These are phyloP conservation scores for Isoetes engelmannii DNA, from an alignment of 83 land plant species.

Conservation along the genomic window DNA sequence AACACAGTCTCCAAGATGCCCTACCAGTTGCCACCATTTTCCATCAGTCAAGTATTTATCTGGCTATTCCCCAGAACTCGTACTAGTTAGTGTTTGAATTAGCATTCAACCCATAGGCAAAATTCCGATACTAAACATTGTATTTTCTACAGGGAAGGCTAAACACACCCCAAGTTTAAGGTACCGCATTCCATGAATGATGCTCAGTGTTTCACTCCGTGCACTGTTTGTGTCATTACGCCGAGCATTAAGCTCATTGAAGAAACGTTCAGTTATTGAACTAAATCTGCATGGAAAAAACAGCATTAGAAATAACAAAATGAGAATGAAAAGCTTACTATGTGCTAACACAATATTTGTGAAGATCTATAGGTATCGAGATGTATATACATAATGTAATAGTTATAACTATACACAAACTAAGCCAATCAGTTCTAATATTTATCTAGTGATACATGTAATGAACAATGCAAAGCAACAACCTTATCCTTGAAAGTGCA, in stretches of 20 bases:
- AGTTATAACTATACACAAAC: neutral
- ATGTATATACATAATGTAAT: neutral
- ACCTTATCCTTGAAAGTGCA: constrained; percentile 93
- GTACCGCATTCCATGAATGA: constrained; percentile 98
- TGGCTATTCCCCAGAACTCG: too few species aligned
- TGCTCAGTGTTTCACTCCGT: constrained; percentile 90
- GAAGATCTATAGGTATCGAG: neutral
- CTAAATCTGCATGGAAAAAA: constrained; percentile 59
- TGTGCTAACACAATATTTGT: neutral
- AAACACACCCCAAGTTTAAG: constrained; percentile 86
- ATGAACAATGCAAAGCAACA: neutral
- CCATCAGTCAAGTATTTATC: too few species aligned
- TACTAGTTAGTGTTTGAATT: too few species aligned
- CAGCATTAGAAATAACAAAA: constrained; percentile 5
- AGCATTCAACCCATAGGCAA: too few species aligned
- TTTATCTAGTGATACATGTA: neutral
- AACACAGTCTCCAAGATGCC: too few species aligned
- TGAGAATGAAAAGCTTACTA: constrained; percentile 1
- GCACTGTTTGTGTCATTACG: constrained; percentile 77
- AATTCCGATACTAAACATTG: neutral
- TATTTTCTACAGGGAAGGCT: neutral
- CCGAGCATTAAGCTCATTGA: constrained; percentile 82
- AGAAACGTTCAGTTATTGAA: constrained; percentile 94
- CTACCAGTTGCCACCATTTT: too few species aligned
- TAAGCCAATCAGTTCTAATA: neutral